phyloP scores from a whole-genome alignment of 2,329 filamentous ascomycete species.

The Akanthomyces muscarius region DNA sequence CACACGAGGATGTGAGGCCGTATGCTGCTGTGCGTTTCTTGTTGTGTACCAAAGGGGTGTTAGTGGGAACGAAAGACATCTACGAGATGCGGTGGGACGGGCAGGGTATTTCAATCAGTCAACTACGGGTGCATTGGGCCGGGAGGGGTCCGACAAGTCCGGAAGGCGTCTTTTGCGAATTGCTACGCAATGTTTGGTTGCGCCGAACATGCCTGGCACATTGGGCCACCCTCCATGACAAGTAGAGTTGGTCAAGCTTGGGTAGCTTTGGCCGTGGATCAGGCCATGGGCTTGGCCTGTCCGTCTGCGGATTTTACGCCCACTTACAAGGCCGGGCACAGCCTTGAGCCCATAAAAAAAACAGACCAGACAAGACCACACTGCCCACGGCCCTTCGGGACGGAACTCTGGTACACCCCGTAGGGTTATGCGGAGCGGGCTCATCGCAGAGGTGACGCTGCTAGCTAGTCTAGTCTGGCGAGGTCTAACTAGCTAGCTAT shows the following conservation, averaged over 20 bases:
- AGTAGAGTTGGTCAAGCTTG: constrained; percentile 4
- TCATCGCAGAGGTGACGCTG: constrained; percentile 8
- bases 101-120: constrained; percentile 8
- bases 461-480: not conserved
- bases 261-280: constrained; percentile 7
- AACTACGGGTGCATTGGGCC: not conserved
- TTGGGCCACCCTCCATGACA: constrained; percentile 9
- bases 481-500: not conserved
- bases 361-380: not conserved
- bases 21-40: not conserved
- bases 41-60: not conserved
- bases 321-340: not conserved
- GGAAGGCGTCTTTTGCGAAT: not conserved
- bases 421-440: not conserved
- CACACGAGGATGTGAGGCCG: not conserved
- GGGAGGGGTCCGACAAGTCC: not conserved
- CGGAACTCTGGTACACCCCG: constrained; percentile 10
- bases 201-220: not conserved
- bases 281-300: not conserved
- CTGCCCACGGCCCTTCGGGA: not conserved
- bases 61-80: not conserved
- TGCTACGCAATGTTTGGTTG: not conserved
- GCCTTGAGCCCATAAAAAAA: constrained; percentile 3
- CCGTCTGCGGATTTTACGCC: constrained; percentile 4
- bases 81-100: not conserved